Base-by-base conservation (phyloP, 202 grass and related monocot species). In the Tripidium arundinaceum region DNA sequence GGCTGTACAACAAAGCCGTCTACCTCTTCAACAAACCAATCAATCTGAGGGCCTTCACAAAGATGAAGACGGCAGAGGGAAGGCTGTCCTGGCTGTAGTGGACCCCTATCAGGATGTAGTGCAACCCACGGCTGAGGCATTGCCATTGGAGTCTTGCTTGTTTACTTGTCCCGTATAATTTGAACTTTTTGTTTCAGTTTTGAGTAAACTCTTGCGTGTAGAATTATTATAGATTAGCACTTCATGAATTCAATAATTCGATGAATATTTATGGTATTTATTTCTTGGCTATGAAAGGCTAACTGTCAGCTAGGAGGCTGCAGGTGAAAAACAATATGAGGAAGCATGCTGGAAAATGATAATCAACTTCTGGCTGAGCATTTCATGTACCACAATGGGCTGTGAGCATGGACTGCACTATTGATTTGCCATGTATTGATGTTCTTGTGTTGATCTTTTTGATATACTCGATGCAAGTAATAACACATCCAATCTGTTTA, bases 241-340 rank as follows among this genome's bases (percentile, higher is more conserved):
- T 52, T 40, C n/a, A 28, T 73, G 46, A 43, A 28, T 60, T 80
- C 38, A 75, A 28, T 67, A 74, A 28, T 60, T 80, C 38, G 59
- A 47, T 74, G 65, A 67, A 57, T 74, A 21, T 13, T 38, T 38
- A 4, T 15, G 16, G 42, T 47, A 19, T 50, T 59, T 41, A 59
- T 11, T 57, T 66, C 66, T 59, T 76, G 57, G 15, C 61, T 58
- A 36, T 39, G 9, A 68, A 60, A 58, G 43, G 14, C n/a, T 80
- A 55, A 37, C 8, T 13, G 43, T 16, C 42, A 83, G 43, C 22
- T 81, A 43, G 11, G 45, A 77, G 42, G 19, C 12, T 69, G 29
- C 43, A 46, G 55, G 39, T 34, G 34, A 52, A 64, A 54, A 61
- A 57, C 7, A 84, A 65, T 40, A 47, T 26, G 25, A 70, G 54